Percentiles rank a stretch among this genome's conserved stretches.
Evolutionary conservation across 768 basidiomycete genomes (phyloP).

Genomic region (Boletus rufocinnamomeus): DNA sequence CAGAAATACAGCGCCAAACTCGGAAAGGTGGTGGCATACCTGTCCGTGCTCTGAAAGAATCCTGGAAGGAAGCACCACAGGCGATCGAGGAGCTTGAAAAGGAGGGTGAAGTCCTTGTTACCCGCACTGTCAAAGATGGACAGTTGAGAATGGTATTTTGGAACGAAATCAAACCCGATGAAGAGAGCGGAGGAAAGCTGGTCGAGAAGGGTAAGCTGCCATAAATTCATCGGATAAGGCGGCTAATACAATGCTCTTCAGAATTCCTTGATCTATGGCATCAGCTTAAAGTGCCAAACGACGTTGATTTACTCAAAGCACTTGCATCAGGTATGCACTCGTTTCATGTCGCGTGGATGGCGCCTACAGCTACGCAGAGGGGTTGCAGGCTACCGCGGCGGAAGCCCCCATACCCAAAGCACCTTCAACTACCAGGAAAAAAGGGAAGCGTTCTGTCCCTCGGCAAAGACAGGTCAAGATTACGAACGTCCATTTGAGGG

Average conservation of each 20-base stretch:
- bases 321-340: constrained; percentile 63
- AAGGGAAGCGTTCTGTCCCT: constrained; percentile 74
- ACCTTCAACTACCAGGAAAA: constrained; percentile 68
- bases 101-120: constrained; percentile 87
- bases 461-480: constrained; percentile 78
- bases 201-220: constrained; percentile 73
- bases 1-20: constrained; percentile 84
- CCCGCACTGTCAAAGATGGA: constrained; percentile 79
- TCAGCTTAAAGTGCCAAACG: constrained; percentile 78
- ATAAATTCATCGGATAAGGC: neutral
- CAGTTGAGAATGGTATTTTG: constrained; percentile 85
- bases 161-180: constrained; percentile 83
- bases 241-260: constrained; percentile 33
- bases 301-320: constrained; percentile 77
- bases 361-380: constrained; percentile 49
- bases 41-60: constrained; percentile 82
- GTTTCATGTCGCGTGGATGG: neutral
- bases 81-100: constrained; percentile 90
- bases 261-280: constrained; percentile 92
- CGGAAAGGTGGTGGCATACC: constrained; percentile 84
- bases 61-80: constrained; percentile 84
- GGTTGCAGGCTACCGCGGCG: constrained; percentile 75
- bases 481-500: constrained; percentile 87
- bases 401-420: constrained; percentile 58
- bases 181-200: constrained; percentile 66